Percentiles rank a stretch among this genome's conserved stretches.
These are phyloP conservation scores for Penicillium chermesinum DNA, from an alignment of 495 filamentous ascomycete species.

Conservation along the genomic window DNA sequence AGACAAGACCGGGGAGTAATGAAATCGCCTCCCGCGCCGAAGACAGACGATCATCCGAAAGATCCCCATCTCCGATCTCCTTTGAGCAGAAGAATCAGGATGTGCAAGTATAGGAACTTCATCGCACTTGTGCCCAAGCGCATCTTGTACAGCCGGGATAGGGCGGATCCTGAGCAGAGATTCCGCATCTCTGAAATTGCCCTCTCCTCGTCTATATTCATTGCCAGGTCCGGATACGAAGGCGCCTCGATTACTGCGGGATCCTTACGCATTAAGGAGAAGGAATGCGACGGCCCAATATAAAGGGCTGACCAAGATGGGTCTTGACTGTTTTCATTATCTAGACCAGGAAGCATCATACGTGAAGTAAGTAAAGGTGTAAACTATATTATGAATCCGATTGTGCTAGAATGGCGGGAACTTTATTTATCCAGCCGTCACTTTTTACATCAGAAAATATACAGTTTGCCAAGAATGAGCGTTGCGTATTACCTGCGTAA, in stretches of 20 bases:
- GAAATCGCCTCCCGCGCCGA: slow-evolving; percentile 11
- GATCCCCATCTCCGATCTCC: background rate
- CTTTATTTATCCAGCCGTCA: too few species aligned
- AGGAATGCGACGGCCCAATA: slow-evolving; percentile 11
- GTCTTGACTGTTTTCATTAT: background rate
- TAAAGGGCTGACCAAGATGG: slow-evolving; percentile 2
- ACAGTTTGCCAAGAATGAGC: too few species aligned
- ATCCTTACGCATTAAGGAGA: slow-evolving; percentile 8
- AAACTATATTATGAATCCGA: too few species aligned
- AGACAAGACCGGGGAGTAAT: slow-evolving; percentile 9
- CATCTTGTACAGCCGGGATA: slow-evolving; percentile 5
- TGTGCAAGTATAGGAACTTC: slow-evolving; percentile 10
- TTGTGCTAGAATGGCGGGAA: too few species aligned
- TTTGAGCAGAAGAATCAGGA: slow-evolving; percentile 7
- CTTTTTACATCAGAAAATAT: too few species aligned
- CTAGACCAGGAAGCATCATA: background rate
- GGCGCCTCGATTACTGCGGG: slow-evolving; percentile 4
- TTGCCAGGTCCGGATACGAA: background rate
- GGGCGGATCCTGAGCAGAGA: background rate
- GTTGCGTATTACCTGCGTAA: too few species aligned
- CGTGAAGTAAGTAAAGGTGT: too few species aligned
- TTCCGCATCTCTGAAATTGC: slow-evolving; percentile 11
- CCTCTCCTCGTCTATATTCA: background rate
- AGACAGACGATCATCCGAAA: slow-evolving; percentile 4
- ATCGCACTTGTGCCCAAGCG: slow-evolving; percentile 6